Conservation (phyloP, 306 rosid genomes). For the Quercus dentata region DNA sequence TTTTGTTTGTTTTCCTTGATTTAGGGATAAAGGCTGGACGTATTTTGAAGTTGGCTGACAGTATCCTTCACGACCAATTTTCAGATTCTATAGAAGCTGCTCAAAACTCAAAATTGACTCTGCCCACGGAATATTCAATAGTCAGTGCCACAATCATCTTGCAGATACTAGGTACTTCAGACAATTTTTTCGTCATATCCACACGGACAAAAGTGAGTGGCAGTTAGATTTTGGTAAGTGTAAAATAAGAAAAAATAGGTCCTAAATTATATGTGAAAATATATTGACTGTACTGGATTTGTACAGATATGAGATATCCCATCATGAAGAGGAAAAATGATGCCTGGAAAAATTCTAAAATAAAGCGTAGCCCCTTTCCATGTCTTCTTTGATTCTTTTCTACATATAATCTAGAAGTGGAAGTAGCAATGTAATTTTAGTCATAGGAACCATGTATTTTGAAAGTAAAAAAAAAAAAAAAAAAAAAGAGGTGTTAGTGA, state of each 20-base stretch:
- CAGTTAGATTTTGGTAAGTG: slow-evolving; percentile 38
- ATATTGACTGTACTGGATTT: slow-evolving; percentile 33
- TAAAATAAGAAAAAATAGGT: slow-evolving; percentile 44
- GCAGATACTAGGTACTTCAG: neutral
- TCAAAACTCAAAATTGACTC: slow-evolving; percentile 4
- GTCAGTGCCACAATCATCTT: neutral
- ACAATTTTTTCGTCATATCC: slow-evolving; percentile 3
- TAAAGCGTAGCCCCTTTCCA: slow-evolving; percentile 4
- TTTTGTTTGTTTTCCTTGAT: neutral
- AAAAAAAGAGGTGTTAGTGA: neutral
- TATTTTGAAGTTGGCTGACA: slow-evolving; percentile 28
- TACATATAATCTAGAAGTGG: neutral
- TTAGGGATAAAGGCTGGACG: slow-evolving; percentile 34
- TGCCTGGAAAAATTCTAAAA: slow-evolving; percentile 20
- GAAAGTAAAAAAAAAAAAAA: neutral
- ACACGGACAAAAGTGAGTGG: slow-evolving; percentile 34
- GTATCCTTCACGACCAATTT: slow-evolving; percentile 21
- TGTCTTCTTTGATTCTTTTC: neutral
- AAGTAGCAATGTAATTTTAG: neutral
- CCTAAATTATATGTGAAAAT: slow-evolving; percentile 49
- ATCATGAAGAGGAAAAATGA: slow-evolving; percentile 29
- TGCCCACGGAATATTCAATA: neutral
- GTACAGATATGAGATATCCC: slow-evolving; percentile 68
- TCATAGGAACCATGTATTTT: neutral
- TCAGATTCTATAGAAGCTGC: slow-evolving; percentile 24